Percentiles rank a stretch among this genome's conserved stretches.
Conservation (phyloP, 306 rosid genomes). For the Malus orientalis region DNA sequence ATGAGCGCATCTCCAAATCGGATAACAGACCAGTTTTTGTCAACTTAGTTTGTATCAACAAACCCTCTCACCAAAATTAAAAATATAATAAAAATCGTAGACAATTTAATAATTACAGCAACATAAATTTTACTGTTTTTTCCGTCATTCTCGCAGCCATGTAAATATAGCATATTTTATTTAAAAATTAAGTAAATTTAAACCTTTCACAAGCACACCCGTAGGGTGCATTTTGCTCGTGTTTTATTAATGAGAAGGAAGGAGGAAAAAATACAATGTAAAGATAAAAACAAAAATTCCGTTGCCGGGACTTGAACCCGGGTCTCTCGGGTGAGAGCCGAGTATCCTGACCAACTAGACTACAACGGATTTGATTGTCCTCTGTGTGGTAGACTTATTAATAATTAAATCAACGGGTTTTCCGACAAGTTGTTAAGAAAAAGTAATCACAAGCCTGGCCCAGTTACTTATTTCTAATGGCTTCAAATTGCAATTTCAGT, state of each 20-base stretch:
- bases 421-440: not conserved
- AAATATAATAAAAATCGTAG: no score
- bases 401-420: not conserved
- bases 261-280: not conserved
- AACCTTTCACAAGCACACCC: no score
- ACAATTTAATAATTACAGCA: no score
- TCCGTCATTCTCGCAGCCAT: no score
- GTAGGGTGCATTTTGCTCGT: no score
- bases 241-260: not conserved
- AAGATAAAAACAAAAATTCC: not conserved
- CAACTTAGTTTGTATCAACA: no score
- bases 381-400: fast-evolving
- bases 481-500: not conserved
- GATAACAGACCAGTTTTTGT: no score
- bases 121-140: no score
- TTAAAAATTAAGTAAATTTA: no score
- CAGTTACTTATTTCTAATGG: not conserved
- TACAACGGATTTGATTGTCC: not conserved
- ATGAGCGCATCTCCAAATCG: no score
- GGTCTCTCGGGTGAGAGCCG: not conserved
- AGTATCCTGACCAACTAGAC: slow-evolving; percentile 3
- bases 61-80: no score
- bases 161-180: no score
- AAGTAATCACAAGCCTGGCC: not conserved
- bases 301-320: slow-evolving; percentile 3